Base-by-base conservation (phyloP, 805 yeast genomes). In the Zygosaccharomyces kombuchaensis region DNA sequence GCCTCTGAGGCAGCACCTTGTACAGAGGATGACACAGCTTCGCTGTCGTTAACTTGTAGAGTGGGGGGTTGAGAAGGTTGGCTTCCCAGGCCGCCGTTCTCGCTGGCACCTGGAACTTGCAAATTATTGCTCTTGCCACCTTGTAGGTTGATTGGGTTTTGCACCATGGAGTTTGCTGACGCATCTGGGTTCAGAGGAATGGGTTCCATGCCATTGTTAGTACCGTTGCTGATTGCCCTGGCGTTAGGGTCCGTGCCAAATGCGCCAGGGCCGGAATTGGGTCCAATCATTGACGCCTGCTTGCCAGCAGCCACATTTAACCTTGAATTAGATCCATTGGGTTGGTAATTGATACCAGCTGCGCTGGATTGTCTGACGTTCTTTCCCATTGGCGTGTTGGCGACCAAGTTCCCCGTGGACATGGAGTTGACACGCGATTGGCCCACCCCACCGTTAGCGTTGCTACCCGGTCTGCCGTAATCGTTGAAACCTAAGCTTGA, bases 351-450 rank as follows among this genome's bases (percentile, higher is more conserved):
- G 16, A 45, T 22, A 9, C 38, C 45, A 21, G 38, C 39, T 7
- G 31, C 42, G 16, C 48, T 49, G 23, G 45, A 47, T 22, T 45
- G 53, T 35, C 61, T 54, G 26, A 48, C 36, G n/a, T 55, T 54
- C 9, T 42, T 45, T 44, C 47, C 57, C 9, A 36, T 26, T 12
- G 41, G 34, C 14, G 16, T 22, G 16, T 10, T 38, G 4, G 53
- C 47, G 36, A 29, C 32, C 4, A 57, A 41, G 27, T 48, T 56
- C 17, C 56, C 58, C 10, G 58, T 55, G 3, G 62, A 53, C 45
- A 60, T 36, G 2, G 67, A 61, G 34, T 56, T 58, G 10, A 60
- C 41, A 30, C 65, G 54, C 30, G 62, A 46, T 46, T 57, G 60
- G 17, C 54, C 43, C 13, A 27, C 34, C 6, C 26, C 32, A 27